These are phyloP conservation scores for Sporothrix protearum DNA, from an alignment of 2,329 filamentous ascomycete species.

Conservation along the genomic window DNA sequence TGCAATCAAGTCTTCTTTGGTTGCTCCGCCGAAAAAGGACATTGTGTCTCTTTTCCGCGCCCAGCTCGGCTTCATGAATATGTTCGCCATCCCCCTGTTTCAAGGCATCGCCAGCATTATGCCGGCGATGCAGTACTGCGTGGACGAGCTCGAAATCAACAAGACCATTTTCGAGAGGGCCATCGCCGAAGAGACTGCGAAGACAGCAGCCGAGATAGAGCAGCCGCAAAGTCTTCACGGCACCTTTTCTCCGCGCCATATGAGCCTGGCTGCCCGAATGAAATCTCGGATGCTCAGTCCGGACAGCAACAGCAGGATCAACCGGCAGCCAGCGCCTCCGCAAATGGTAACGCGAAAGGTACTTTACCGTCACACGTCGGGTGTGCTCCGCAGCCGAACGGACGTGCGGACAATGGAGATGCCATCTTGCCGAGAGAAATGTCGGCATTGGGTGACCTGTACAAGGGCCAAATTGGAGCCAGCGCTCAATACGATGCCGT, in stretches of 20 bases:
- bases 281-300: constrained; percentile 19
- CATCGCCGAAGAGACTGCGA: constrained; percentile 61
- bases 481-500: constrained; percentile 46
- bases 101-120: constrained; percentile 81
- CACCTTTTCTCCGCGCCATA: constrained; percentile 45
- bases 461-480: constrained; percentile 44
- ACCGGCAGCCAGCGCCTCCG: constrained; percentile 23
- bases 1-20: constrained; percentile 80
- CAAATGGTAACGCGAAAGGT: neutral
- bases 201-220: constrained; percentile 41
- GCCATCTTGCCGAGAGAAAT: constrained; percentile 33
- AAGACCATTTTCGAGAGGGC: constrained; percentile 67
- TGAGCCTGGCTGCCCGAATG: constrained; percentile 39
- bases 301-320: neutral
- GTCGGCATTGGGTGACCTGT: constrained; percentile 36
- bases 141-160: constrained; percentile 77
- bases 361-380: neutral
- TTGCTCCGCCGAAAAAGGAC: constrained; percentile 80
- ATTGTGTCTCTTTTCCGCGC: constrained; percentile 76
- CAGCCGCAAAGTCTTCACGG: constrained; percentile 38
- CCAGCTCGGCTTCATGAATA: constrained; percentile 93
- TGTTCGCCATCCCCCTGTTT: constrained; percentile 91
- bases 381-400: neutral
- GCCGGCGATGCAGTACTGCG: constrained; percentile 77
- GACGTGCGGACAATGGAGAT: neutral